Evolutionary conservation across 83 land plant species (phyloP).

Genomic region (Picea mariana): DNA sequence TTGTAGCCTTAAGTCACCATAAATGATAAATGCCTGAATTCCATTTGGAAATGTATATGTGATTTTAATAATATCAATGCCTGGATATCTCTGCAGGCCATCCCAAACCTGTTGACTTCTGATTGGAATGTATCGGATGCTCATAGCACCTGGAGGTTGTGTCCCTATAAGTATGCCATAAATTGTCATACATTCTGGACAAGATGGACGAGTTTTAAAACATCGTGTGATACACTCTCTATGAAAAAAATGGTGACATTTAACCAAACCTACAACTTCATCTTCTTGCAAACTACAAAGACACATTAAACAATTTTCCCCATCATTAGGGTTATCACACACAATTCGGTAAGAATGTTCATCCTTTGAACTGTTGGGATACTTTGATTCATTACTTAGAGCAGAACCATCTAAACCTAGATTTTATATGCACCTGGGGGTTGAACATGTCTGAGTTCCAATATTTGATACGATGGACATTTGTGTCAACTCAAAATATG

Average conservation of each 20-base stretch:
- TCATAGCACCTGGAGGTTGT: conserved; percentile 22
- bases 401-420: too few relatives aligned
- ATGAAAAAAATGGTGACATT: conserved; percentile 31
- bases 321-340: conserved; percentile 17
- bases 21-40: background rate
- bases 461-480: too few relatives aligned
- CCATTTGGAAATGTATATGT: conserved; percentile 19
- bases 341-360: conserved; percentile 14
- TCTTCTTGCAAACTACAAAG: conserved; percentile 21
- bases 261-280: conserved; percentile 22
- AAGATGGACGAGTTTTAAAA: conserved; percentile 32
- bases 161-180: conserved; percentile 32
- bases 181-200: conserved; percentile 26
- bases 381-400: background rate
- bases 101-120: background rate
- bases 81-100: conserved; percentile 13
- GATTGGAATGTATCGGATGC: conserved; percentile 7
- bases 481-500: too few relatives aligned
- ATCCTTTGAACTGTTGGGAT: background rate
- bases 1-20: too few relatives aligned
- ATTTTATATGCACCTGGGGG: too few relatives aligned
- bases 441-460: too few relatives aligned
- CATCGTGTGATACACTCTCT: conserved; percentile 27
- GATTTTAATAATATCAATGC: conserved; percentile 17
- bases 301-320: conserved; percentile 39